Evolutionary conservation across 768 basidiomycete genomes (phyloP).

Genomic region (Boletus vermiculosoides): DNA sequence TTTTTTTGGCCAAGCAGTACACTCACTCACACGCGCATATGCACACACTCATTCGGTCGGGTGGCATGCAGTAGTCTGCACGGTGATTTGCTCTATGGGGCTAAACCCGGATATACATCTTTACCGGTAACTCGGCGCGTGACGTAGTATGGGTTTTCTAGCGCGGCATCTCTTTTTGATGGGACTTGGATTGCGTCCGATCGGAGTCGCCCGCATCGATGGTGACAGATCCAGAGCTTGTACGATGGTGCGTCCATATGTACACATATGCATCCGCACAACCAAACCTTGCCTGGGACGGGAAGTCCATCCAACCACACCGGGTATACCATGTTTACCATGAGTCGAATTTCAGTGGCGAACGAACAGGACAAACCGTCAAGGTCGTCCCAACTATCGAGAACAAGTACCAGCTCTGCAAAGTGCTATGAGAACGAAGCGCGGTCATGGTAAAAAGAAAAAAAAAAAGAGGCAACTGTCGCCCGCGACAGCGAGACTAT

Average conservation of each 20-base stretch:
- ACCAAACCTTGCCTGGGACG: background rate
- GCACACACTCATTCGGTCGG: no score
- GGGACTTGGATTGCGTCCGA: background rate
- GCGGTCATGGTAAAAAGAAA: slow-evolving; percentile 12
- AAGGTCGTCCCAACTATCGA: slow-evolving; percentile 7
- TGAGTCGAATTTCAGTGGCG: slow-evolving; percentile 3
- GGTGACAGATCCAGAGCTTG: background rate
- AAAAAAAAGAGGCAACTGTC: background rate
- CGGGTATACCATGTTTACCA: slow-evolving; percentile 7
- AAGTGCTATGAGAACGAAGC: slow-evolving; percentile 15
- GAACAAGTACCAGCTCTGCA: slow-evolving; percentile 13
- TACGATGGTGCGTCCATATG: background rate
- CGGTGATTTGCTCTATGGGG: background rate
- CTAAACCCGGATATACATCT: background rate
- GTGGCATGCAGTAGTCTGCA: no score
- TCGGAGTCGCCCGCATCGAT: background rate
- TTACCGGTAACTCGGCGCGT: background rate
- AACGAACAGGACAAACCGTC: slow-evolving; percentile 12
- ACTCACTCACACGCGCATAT: no score
- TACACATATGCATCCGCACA: no score
- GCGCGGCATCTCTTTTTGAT: no score
- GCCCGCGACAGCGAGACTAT: slow-evolving; percentile 31
- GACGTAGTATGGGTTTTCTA: background rate
- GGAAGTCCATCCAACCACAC: background rate
- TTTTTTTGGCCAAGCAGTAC: background rate